Conservation (phyloP, 306 rosid genomes). For the Cucumis sativus region DNA sequence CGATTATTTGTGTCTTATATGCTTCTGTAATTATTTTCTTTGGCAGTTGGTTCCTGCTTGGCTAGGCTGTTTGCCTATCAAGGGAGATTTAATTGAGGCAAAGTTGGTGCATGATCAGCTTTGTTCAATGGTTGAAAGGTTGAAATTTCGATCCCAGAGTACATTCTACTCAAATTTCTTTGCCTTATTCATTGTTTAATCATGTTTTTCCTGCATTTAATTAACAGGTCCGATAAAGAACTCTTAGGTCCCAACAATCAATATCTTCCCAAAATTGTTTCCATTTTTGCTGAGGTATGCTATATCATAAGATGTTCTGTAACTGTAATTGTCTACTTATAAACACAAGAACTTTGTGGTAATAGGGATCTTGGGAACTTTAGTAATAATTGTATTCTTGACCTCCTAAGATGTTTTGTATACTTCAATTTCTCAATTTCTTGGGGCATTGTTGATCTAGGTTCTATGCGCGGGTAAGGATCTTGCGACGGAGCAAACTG, state of each 20-base stretch:
- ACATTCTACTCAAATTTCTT: background rate
- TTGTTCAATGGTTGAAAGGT: constrained; percentile 93
- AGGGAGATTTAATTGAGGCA: constrained; percentile 91
- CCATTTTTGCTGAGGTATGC: constrained; percentile 87
- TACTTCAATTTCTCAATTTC: background rate
- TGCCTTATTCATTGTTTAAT: background rate
- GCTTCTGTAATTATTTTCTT: background rate
- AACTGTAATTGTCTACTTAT: background rate
- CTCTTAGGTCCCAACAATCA: constrained; percentile 89
- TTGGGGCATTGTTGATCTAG: constrained; percentile 18
- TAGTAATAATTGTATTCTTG: too few relatives aligned
- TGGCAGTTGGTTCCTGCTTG: constrained; percentile 92
- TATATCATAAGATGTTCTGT: background rate
- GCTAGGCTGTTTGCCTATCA: constrained; percentile 94
- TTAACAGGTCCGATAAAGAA: constrained; percentile 68
- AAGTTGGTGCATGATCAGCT: constrained; percentile 96
- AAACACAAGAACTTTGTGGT: too few relatives aligned
- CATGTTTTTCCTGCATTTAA: background rate
- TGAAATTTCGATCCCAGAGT: background rate
- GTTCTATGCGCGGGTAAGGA: constrained; percentile 90
- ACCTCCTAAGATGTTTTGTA: background rate
- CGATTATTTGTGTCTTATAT: background rate
- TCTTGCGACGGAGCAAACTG: constrained; percentile 87
- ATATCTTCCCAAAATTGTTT: constrained; percentile 71
- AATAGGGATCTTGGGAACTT: too few relatives aligned